Percentiles rank a stretch among this genome's conserved stretches.
Conservation (phyloP, 495 filamentous ascomycete genomes). For the Penicillium simplicissimum region DNA sequence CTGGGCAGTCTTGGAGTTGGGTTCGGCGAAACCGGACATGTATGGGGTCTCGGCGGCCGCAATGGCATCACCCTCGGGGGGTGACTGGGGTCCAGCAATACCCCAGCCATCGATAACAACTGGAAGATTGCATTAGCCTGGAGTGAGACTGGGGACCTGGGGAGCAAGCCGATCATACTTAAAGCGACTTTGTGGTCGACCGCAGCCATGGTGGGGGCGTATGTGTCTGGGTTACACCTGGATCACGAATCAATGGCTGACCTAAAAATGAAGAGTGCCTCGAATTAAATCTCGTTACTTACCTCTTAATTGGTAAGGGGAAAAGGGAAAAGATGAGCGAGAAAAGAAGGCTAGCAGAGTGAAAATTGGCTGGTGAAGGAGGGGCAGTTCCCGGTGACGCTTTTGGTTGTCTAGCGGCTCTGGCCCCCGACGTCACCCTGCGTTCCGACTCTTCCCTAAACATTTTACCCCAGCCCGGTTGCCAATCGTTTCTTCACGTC, state of each 20-base stretch:
- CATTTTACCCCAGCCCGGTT: constrained; percentile 31
- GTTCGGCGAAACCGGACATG: constrained; percentile 75
- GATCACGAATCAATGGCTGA: constrained; percentile 30
- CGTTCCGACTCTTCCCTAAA: constrained; percentile 46
- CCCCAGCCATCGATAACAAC: constrained; percentile 99
- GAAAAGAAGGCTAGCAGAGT: constrained; percentile 24
- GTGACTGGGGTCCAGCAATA: constrained; percentile 74
- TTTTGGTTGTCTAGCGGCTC: constrained; percentile 32
- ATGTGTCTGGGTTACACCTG: constrained; percentile 24
- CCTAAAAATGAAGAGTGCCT: not conserved
- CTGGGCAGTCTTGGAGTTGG: constrained; percentile 64
- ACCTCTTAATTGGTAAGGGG: constrained; percentile 29
- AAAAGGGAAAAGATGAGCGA: constrained; percentile 21
- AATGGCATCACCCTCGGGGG: constrained; percentile 89
- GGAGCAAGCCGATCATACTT: constrained; percentile 58
- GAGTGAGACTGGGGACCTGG: constrained; percentile 13
- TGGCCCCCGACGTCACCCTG: constrained; percentile 33
- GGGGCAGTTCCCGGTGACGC: constrained; percentile 44
- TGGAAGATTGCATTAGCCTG: constrained; percentile 36
- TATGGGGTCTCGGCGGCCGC: constrained; percentile 85
- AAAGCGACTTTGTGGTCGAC: constrained; percentile 92
- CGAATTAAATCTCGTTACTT: constrained; percentile 11
- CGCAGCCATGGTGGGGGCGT: constrained; percentile 60
- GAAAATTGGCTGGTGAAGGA: constrained; percentile 39
- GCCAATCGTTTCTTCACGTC: constrained; percentile 10